Conservation (phyloP, 768 basidiomycete genomes). For the Termitomyces sp. region DNA sequence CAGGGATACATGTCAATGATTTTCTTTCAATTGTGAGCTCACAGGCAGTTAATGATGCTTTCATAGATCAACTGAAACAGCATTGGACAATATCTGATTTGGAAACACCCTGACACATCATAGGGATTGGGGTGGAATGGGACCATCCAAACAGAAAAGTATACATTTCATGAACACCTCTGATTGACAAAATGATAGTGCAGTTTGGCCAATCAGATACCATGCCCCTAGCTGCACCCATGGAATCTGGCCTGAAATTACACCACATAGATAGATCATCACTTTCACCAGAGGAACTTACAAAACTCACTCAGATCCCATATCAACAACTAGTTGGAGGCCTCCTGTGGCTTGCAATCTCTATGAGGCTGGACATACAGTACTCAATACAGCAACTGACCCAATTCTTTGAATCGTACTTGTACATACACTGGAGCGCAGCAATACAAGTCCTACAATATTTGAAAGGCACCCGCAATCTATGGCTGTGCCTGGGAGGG, state of each 20-base stretch:
- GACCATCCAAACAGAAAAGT: conserved; percentile 1
- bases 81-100: neutral
- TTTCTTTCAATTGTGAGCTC: neutral
- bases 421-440: neutral
- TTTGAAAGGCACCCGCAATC: neutral
- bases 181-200: too few species aligned
- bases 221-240: conserved; percentile 12
- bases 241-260: conserved; percentile 1
- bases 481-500: neutral
- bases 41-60: neutral
- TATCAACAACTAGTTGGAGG: neutral
- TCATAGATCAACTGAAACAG: neutral
- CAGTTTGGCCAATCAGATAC: conserved; percentile 13
- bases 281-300: neutral
- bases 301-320: too few species aligned
- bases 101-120: neutral
- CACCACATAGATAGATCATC: neutral
- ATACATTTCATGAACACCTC: conserved; percentile 18
- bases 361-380: conserved; percentile 1
- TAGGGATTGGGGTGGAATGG: neutral
- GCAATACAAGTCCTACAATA: neutral
- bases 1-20: too few species aligned
- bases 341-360: neutral
- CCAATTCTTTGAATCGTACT: neutral
- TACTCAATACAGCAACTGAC: neutral